A percentile compares a stretch with the other conserved stretches of the same genome.
phyloP scores from a whole-genome alignment of 2,329 filamentous ascomycete genomes.

The Shiraia sp. region DNA sequence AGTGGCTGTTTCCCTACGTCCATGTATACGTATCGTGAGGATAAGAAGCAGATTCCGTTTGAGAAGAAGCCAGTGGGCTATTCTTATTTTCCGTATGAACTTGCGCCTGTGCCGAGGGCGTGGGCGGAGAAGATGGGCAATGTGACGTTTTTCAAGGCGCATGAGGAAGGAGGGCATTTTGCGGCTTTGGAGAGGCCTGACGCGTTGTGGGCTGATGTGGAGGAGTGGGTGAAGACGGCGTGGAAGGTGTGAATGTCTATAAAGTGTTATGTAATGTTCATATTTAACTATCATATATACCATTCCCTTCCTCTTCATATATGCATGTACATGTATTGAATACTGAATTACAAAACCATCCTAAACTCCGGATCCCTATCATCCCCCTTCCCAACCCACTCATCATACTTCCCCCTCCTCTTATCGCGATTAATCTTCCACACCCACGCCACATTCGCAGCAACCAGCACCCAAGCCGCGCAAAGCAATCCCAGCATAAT shows the following conservation, averaged over 20 bases:
- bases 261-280: too few relatives aligned
- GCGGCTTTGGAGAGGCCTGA: slow-evolving; percentile 53
- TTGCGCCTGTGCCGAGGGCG: slow-evolving; percentile 44
- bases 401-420: slow-evolving; percentile 60
- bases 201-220: slow-evolving; percentile 49
- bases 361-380: slow-evolving; percentile 66
- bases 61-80: slow-evolving; percentile 50
- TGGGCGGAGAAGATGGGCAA: slow-evolving; percentile 47
- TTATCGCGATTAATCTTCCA: slow-evolving; percentile 68
- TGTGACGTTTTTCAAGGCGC: slow-evolving; percentile 42
- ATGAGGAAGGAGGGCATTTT: slow-evolving; percentile 52
- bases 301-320: too few relatives aligned
- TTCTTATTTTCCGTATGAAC: slow-evolving; percentile 50
- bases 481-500: slow-evolving; percentile 64
- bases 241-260: slow-evolving; percentile 20
- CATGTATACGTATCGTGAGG: slow-evolving; percentile 56
- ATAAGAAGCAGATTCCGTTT: slow-evolving; percentile 26
- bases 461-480: slow-evolving; percentile 66
- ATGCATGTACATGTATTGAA: too few relatives aligned
- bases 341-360: slow-evolving; percentile 62
- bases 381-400: slow-evolving; percentile 62
- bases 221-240: slow-evolving; percentile 47
- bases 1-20: slow-evolving; percentile 54
- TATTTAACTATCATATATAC: too few relatives aligned
- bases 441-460: slow-evolving; percentile 65